A percentile compares a stretch with the other conserved stretches of the same genome.
These are phyloP conservation scores for Ilyonectria sp. DNA, from an alignment of 2,329 filamentous ascomycete genomes.

Conservation along the genomic window DNA sequence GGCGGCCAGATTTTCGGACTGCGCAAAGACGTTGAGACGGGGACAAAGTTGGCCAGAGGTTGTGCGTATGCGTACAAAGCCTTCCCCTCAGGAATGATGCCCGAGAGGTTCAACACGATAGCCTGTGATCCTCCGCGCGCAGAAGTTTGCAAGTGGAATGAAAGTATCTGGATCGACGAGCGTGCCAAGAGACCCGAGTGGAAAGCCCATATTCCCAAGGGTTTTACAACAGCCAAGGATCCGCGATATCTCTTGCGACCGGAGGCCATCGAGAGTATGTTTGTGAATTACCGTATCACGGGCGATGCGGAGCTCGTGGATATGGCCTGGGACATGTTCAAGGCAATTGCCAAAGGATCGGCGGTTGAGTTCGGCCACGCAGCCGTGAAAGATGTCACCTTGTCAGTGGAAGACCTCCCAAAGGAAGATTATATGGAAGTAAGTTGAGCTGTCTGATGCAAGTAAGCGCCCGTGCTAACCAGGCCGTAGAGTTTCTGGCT, in stretches of 20 bases:
- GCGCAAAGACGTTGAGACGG: slow-evolving; percentile 69
- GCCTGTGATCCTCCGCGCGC: slow-evolving; percentile 56
- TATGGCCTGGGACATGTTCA: slow-evolving; percentile 68
- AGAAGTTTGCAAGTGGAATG: slow-evolving; percentile 52
- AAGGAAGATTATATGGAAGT: slow-evolving; percentile 74
- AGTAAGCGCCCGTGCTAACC: slow-evolving; percentile 33
- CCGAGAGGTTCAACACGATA: slow-evolving; percentile 66
- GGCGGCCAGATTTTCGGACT: slow-evolving; percentile 70
- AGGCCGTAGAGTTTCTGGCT: slow-evolving; percentile 76
- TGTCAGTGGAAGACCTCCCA: slow-evolving; percentile 45
- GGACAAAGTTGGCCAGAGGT: slow-evolving; percentile 65
- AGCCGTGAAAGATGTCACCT: slow-evolving; percentile 61
- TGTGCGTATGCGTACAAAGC: slow-evolving; percentile 72
- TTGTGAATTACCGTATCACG: slow-evolving; percentile 66
- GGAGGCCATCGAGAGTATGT: slow-evolving; percentile 66
- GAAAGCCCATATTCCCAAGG: slow-evolving; percentile 58
- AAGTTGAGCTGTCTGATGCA: slow-evolving; percentile 44
- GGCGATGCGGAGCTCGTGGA: slow-evolving; percentile 63
- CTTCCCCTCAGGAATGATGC: slow-evolving; percentile 72
- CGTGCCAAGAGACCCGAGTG: slow-evolving; percentile 34
- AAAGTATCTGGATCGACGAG: slow-evolving; percentile 46
- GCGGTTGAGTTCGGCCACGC: slow-evolving; percentile 63
- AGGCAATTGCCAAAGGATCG: slow-evolving; percentile 61
- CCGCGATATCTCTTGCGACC: slow-evolving; percentile 65
- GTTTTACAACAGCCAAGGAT: slow-evolving; percentile 73